These are phyloP conservation scores for Dendryphion nanum DNA, from an alignment of 2,329 filamentous ascomycete species.

Conservation along the genomic window DNA sequence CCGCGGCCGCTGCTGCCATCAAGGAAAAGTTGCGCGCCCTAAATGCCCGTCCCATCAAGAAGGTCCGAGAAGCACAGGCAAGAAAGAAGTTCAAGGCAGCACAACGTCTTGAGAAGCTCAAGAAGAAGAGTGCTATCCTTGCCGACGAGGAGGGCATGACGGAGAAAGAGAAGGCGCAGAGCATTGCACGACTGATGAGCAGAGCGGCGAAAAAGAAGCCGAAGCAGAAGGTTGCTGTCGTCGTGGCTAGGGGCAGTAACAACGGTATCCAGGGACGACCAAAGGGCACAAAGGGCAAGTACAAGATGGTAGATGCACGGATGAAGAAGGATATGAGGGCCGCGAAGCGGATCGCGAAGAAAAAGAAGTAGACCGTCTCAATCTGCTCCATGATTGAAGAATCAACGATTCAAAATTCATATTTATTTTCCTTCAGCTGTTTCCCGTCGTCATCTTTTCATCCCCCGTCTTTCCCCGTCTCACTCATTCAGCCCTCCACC, in stretches of 20 bases:
- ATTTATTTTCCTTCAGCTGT: too few relatives aligned
- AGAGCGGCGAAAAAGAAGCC: slow-evolving; percentile 84
- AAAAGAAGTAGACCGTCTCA: slow-evolving; percentile 62
- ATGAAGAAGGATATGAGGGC: slow-evolving; percentile 96
- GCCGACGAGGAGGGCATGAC: slow-evolving; percentile 88
- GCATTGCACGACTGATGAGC: slow-evolving; percentile 77
- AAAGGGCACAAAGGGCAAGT: slow-evolving; percentile 89
- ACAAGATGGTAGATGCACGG: slow-evolving; percentile 93
- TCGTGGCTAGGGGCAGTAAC: slow-evolving; percentile 83
- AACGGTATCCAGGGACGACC: slow-evolving; percentile 83
- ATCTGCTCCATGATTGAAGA: too few relatives aligned
- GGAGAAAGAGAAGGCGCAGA: slow-evolving; percentile 91
- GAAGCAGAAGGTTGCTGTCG: slow-evolving; percentile 77
- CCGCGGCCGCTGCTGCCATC: slow-evolving; percentile 85
- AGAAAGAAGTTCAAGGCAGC: slow-evolving; percentile 96
- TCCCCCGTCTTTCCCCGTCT: too few relatives aligned
- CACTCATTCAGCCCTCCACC: slow-evolving; percentile 7
- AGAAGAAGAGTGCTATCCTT: slow-evolving; percentile 92
- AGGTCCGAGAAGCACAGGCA: slow-evolving; percentile 93
- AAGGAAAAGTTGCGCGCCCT: slow-evolving; percentile 90
- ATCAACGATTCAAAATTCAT: too few relatives aligned
- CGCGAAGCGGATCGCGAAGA: slow-evolving; percentile 77
- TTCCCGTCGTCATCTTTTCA: too few relatives aligned
- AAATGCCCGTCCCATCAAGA: slow-evolving; percentile 97
- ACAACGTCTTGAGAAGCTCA: slow-evolving; percentile 86